A percentile compares a stretch with the other conserved stretches of the same genome.
These are phyloP conservation scores for Penicillium verrucosum DNA, from an alignment of 2,329 filamentous ascomycete species.

Conservation along the genomic window DNA sequence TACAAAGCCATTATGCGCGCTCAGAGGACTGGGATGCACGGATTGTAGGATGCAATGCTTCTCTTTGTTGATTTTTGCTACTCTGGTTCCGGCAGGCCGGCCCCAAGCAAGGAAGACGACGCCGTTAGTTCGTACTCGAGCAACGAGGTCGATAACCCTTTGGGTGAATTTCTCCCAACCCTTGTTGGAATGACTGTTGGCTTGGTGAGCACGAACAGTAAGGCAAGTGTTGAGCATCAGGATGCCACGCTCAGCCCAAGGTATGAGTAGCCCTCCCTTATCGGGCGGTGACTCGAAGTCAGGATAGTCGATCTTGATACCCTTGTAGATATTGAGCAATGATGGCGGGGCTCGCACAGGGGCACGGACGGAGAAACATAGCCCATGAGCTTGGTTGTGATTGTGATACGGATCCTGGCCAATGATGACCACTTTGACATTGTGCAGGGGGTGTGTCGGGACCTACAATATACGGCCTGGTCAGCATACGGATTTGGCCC, in stretches of 20 bases:
- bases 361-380: constrained; percentile 90
- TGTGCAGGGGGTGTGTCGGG: constrained; percentile 85
- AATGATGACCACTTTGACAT: constrained; percentile 86
- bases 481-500: constrained; percentile 14
- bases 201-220: constrained; percentile 84
- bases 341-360: constrained; percentile 86
- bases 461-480: constrained; percentile 58
- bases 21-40: constrained; percentile 91
- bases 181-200: constrained; percentile 78
- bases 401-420: constrained; percentile 99
- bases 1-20: constrained; percentile 74
- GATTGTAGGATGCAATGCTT: constrained; percentile 80
- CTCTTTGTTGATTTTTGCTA: constrained; percentile 66
- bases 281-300: constrained; percentile 71
- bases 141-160: constrained; percentile 82
- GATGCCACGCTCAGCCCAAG: constrained; percentile 92
- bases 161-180: constrained; percentile 96
- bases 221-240: constrained; percentile 92
- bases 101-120: constrained; percentile 98
- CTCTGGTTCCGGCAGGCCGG: constrained; percentile 74
- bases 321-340: constrained; percentile 89
- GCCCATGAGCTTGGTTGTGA: constrained; percentile 87
- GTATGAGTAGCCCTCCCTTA: constrained; percentile 76
- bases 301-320: constrained; percentile 84
- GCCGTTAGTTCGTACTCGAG: constrained; percentile 69